Evolutionary conservation across 2,329 filamentous ascomycete species (phyloP), one percentile per base, ranked within the genome.

Genomic region (Aureobasidium sp.): DNA sequence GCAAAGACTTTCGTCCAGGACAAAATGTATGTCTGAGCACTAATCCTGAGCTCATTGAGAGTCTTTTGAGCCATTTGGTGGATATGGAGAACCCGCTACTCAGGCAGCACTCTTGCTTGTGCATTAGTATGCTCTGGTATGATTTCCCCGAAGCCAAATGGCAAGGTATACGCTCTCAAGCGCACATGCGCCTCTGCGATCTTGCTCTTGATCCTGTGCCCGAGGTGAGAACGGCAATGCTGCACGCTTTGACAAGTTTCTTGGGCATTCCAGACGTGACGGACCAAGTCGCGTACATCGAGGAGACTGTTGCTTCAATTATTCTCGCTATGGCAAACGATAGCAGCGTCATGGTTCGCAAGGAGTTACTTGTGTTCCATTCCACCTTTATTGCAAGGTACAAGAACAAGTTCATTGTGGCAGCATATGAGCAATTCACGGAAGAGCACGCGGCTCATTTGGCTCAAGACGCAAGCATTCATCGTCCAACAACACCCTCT

Each of bases 101-200:
- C 52, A 84, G 94, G 42, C 94, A 99, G 73, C 99, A 94, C 91
- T 92, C 91, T 20, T 96, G 92, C 71, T 81, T 99, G 9, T 97
- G 93, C 75, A 85, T 99, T 65, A 96, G 93, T 72, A 93, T 97
- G 78, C 81, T 99, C 25, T 97, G 93, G 92, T 84, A 88, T 66
- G 89, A 95, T 69, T 88, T 92, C 58, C 86, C 91, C 1, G 91
- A 97, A 71, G 93, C 92, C 0, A 97, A 97, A 73, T 97, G 93
- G 90, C 85, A 89, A 67, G 94, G 91, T n/a, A 96, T 97, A 64
- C 83, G 90, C 51, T 91, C 91, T 70, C 87, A 88, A 67, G 94
- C 92, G 1, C 91, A 92, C 61, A 82, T 87, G 56, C 88, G 91
- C 70, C 81, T 99, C 2, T 89, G 90, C 53, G 86, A 87, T 64